These are phyloP conservation scores for Yamadazyma oceani DNA, from an alignment of 1,139 yeast genomes.

Conservation along the genomic window DNA sequence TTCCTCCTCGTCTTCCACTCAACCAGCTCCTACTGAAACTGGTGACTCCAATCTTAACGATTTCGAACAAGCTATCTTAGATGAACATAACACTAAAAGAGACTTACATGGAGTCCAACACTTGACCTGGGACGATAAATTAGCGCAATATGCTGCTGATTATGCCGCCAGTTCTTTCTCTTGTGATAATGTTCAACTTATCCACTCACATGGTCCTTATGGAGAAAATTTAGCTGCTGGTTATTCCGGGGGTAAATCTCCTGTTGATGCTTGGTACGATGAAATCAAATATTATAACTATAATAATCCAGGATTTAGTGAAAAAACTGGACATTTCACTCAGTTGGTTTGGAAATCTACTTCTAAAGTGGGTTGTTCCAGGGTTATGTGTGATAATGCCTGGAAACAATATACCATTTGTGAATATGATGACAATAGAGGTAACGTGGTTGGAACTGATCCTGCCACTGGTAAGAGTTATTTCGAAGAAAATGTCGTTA, in stretches of 20 bases:
- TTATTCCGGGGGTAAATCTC: slow-evolving; percentile 43
- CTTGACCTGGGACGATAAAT: slow-evolving; percentile 48
- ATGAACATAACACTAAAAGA: slow-evolving; percentile 54
- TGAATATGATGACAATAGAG: slow-evolving; percentile 59
- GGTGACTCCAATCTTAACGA: slow-evolving; percentile 14
- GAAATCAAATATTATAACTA: slow-evolving; percentile 56
- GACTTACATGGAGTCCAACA: slow-evolving; percentile 51
- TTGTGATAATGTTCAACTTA: slow-evolving; percentile 53
- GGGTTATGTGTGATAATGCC: slow-evolving; percentile 46
- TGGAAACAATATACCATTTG: slow-evolving; percentile 66
- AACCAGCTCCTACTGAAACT: slow-evolving; percentile 14
- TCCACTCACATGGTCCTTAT: slow-evolving; percentile 52
- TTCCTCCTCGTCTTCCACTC: slow-evolving; percentile 10
- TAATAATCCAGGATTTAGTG: slow-evolving; percentile 43
- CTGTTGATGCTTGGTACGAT: slow-evolving; percentile 66
- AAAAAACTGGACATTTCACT: slow-evolving; percentile 63
- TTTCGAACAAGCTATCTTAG: slow-evolving; percentile 37
- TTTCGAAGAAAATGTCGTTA: slow-evolving; percentile 55
- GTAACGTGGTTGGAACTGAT: slow-evolving; percentile 51
- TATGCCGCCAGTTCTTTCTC: slow-evolving; percentile 44
- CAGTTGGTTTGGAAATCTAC: slow-evolving; percentile 67
- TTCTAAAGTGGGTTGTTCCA: slow-evolving; percentile 61
- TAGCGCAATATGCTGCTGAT: slow-evolving; percentile 48
- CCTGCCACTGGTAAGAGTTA: slow-evolving; percentile 31
- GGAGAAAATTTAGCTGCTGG: slow-evolving; percentile 67